These are phyloP conservation scores for Rhodotorula taiwanensis DNA, from an alignment of 768 basidiomycete species.

Conservation along the genomic window DNA sequence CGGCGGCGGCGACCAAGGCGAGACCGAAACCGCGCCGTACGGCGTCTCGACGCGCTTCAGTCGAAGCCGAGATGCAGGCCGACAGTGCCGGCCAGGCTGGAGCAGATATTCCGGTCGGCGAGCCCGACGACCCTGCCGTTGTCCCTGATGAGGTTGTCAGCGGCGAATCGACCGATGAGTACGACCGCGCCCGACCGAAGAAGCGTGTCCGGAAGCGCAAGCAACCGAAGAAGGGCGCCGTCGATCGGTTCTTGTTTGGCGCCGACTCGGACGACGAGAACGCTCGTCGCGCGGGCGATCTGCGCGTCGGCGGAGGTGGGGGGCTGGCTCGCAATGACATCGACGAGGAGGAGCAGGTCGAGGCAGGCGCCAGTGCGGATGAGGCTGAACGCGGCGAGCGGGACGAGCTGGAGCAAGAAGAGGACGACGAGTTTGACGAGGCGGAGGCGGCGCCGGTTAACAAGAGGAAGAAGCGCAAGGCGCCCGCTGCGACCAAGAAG, in stretches of 20 bases:
- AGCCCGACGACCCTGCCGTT: not conserved
- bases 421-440: not conserved
- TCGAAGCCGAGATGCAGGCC: not conserved
- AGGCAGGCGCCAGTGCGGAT: not conserved
- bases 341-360: not conserved
- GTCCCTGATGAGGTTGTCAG: not conserved
- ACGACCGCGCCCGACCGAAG: not conserved
- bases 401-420: too few relatives aligned
- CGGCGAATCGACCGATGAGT: not conserved
- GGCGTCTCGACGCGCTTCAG: too few relatives aligned
- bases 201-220: not conserved
- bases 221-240: constrained; percentile 1
- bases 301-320: not conserved
- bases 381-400: not conserved
- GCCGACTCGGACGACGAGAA: not conserved
- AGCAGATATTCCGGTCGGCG: not conserved
- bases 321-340: too few relatives aligned
- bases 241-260: not conserved
- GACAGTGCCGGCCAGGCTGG: not conserved
- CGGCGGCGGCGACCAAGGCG: too few relatives aligned
- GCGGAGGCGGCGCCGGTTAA: not conserved
- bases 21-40: too few relatives aligned
- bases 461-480: not conserved
- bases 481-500: not conserved
- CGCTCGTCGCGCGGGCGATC: too few relatives aligned